Percentiles rank a stretch among this genome's conserved stretches.
Conservation (phyloP, 108 stramenopile genomes). For the Skeletonema marinoi region DNA sequence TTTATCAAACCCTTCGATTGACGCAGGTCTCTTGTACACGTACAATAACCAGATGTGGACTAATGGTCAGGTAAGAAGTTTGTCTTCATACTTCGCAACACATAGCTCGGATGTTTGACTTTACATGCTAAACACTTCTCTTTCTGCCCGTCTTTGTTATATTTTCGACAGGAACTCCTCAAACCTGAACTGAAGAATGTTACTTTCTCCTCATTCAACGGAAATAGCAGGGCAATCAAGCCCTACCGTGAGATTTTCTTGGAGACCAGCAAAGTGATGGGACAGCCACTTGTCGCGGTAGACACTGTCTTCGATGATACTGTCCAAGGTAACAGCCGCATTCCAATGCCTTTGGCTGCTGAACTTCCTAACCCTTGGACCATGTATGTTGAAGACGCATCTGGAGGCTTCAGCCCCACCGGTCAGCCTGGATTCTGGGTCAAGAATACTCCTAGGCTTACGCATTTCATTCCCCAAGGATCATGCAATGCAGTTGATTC, state of each 20-base stretch:
- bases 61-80: no score
- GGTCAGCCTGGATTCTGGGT: conserved; percentile 2
- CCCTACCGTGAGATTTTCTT: neutral
- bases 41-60: neutral
- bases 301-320: conserved; percentile 1
- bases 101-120: no score
- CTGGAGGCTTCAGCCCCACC: conserved; percentile 5
- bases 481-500: neutral
- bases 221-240: conserved; percentile 3
- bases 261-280: conserved; percentile 5
- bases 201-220: neutral
- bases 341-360: neutral
- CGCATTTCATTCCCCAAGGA: conserved; percentile 3
- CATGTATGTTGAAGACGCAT: neutral
- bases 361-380: conserved; percentile 1
- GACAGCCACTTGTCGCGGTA: neutral
- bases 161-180: neutral
- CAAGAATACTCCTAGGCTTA: conserved; percentile 2
- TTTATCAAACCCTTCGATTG: neutral
- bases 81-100: no score
- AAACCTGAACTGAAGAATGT: neutral
- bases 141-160: neutral
- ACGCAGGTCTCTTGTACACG: neutral
- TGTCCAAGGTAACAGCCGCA: neutral
- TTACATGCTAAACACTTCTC: no score